phyloP scores from a whole-genome alignment of 2,329 filamentous ascomycete genomes.

The Aureobasidium sp. region DNA sequence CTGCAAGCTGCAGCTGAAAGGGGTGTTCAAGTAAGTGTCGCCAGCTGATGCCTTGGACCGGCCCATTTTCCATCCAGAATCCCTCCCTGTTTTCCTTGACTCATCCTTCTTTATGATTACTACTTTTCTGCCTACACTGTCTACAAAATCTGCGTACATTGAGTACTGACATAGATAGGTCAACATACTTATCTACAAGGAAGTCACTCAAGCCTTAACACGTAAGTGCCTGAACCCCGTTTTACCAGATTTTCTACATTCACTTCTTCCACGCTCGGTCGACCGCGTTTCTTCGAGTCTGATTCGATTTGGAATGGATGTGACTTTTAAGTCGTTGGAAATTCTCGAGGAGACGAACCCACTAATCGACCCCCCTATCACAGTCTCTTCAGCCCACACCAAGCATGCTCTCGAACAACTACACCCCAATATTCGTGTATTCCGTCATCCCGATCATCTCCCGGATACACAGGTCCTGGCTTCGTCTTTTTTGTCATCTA shows the following conservation, averaged over 20 bases:
- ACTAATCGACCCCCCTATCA: conserved; percentile 34
- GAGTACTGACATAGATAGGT: not conserved
- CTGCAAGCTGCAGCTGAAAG: conserved; percentile 72
- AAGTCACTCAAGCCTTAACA: conserved; percentile 72
- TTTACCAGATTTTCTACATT: conserved; percentile 35
- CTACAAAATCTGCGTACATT: not conserved
- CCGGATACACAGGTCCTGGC: conserved; percentile 62
- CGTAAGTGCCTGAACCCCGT: conserved; percentile 49
- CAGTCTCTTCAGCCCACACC: conserved; percentile 62
- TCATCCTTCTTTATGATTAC: not conserved
- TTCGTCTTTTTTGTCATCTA: conserved; percentile 46
- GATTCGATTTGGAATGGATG: conserved; percentile 32
- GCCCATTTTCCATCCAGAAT: too few relatives aligned
- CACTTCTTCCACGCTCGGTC: conserved; percentile 32
- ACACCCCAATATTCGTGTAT: conserved; percentile 79
- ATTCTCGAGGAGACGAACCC: conserved; percentile 35
- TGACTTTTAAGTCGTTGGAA: conserved; percentile 37
- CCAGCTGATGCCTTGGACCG: conserved; percentile 52
- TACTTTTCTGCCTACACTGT: conserved; percentile 46
- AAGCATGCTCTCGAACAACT: conserved; percentile 67
- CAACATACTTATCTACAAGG: conserved; percentile 27
- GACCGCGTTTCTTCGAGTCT: conserved; percentile 33
- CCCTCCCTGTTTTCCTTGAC: not conserved
- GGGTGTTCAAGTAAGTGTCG: conserved; percentile 70
- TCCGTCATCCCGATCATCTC: conserved; percentile 81